Evolutionary conservation across 768 basidiomycete genomes (phyloP), one percentile per base, ranked within the genome.

Genomic region (Lactarius sanguifluus): DNA sequence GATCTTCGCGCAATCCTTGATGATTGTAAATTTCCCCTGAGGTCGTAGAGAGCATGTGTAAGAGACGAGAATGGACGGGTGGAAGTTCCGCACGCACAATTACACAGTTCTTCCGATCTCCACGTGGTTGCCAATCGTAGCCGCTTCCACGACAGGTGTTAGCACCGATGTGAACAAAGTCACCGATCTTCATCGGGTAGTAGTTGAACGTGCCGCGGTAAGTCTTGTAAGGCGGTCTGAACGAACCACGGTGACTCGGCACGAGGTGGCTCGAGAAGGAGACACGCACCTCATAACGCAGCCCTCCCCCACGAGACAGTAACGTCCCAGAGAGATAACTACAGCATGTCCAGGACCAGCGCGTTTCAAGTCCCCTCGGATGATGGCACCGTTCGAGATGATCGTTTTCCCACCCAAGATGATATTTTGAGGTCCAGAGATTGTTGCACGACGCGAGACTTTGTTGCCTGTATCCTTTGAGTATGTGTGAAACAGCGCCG

Each of bases 371-470:
- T 99, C 97, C 2, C 97, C 97, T 57, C 97, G 89, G 59, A 99
- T 90, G 62, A 98, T 93, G 10, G 92, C 92, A 23, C 87, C 85
- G 66, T 85, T 89, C 1, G 94, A 90, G 66, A 99, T 96, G 76
- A 98, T 94, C 2, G 94, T 95, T 80, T 98, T 97, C 56, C 96
- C 97, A 47, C 94, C 94, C 16, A 99, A 87, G 68, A 98, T 94
- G 75, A 98, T 99, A 76, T 97, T 98, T 76, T 95, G 91, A 13
- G 94, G 91, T 1, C 96, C 96, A 64, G 90, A 87, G 73, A 98
- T 97, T 32, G 88, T 90, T 20, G 94, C 94, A 68, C 91, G 86
- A 64, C 94, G 86, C 47, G 93, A 96, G 54, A 98, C 96, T 77
- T 96, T 96, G 81, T 98, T 96, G 55, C 93, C 94, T 68, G 94